Evolutionary conservation across 2,329 filamentous ascomycete species (phyloP), one percentile per base, ranked within the genome.

Genomic region (Lachnellula occidentalis): DNA sequence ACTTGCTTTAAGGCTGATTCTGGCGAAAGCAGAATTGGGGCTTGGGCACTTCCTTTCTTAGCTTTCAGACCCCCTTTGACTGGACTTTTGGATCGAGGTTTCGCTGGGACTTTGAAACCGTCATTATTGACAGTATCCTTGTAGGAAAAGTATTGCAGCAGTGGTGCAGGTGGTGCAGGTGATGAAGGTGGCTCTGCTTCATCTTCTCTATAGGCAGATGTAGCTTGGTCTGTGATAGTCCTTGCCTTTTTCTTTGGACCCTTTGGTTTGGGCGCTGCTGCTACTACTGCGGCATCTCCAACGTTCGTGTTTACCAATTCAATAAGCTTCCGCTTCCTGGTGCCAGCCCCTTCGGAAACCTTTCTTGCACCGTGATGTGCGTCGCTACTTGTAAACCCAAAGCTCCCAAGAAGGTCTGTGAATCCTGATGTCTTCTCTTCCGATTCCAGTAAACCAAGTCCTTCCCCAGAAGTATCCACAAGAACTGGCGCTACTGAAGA

Each of bases 141-240:
- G 12, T 49, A 45, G 14, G 62, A 50, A 24, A 82, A 78, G 59
- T 78, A 78, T 51, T 75, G 70, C 24, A 77, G 62, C 34, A 82
- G 61, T 2, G 78, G 76, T 9, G 73, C 69, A 9, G 67, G 69
- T 45, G 59, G 61, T 42, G 57, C 61, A 31, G 48, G 69, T 45
- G 59, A 61, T 43, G 57, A 61, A 34, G 46, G 27, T 4, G 66
- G 60, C 45, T 61, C 31, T 50, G 76, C 68, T 4, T 69, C 66
- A 2, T 72, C 66, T 22, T 73, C 68, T 12, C 67, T 67, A 65
- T 92, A 94, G 4, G 83, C 82, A 12, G 88, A 85, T 1, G 85
- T 92, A 11, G 89, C 88, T 48, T 88, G 73, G 41, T 83, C 88
- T 0, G 90, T 95, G 54, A 95, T 85, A 0, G 90, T 95, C 41